Base-by-base conservation (phyloP, 208 protist genomes). In the Trypanosoma grayi region DNA sequence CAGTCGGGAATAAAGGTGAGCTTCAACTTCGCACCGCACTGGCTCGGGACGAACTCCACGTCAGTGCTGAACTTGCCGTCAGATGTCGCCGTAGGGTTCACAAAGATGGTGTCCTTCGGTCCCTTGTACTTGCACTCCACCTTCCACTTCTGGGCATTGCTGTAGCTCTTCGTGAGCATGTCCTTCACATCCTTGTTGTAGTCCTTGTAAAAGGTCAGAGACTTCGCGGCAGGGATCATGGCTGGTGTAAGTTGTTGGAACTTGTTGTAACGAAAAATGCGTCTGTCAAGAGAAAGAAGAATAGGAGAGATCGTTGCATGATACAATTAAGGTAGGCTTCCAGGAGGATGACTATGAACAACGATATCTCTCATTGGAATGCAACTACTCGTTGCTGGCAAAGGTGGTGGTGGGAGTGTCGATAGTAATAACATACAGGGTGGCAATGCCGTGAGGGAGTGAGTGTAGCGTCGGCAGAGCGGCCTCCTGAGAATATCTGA, bases 81-180 rank as follows among this genome's bases (percentile, higher is more conserved):
- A n/a, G 60, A 69, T n/a, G 51, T 56, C 8, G 53, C 69, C 64
- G 73, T 56, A 54, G 82, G 80, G 80, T 87, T 88, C 50, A 88
- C 65, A 52, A 79, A 70, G 33, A 93, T 62, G 14, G 47, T 69
- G 44, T 81, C 76, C 70, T 79, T 75, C 25, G 73, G 50, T 47
- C 70, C 78, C 71, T 90, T 93, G 70, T 80, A 69, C 70, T 91
- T 91, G 77, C 70, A 73, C 82, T 94, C 83, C 46, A 91, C 27
- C 57, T 83, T 88, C 83, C 84, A 90, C 47, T 51, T 60, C 25
- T 53, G 39, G 22, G 77, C 11, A n/a, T 58, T 64, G 34, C 61
- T 70, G 66, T 77, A 85, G 75, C 78, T 83, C 69, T 87, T 90
- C 34, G 69, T 78, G 27, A 93, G 78, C 39, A 90, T 55, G 46